phyloP scores from a whole-genome alignment of 2,329 filamentous ascomycete species.

The Colletotrichum eremochloae region DNA sequence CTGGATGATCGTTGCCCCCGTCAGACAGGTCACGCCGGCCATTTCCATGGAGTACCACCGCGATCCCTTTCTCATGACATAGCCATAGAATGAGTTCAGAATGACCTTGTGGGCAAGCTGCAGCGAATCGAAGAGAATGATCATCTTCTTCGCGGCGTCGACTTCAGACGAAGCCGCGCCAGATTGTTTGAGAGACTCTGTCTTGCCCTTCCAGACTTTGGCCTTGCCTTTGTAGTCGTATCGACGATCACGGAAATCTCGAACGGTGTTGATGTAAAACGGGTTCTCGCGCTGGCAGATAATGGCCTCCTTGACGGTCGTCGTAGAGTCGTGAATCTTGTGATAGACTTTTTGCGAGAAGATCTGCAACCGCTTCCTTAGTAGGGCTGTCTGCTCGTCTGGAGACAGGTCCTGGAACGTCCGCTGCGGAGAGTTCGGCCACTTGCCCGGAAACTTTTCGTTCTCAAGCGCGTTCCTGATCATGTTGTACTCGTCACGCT shows the following conservation, averaged over 20 bases:
- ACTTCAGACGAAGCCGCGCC: conserved; percentile 83
- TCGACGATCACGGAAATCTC: conserved; percentile 94
- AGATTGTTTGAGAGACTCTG: conserved; percentile 84
- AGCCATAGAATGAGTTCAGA: conserved; percentile 98
- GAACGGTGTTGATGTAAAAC: conserved; percentile 97
- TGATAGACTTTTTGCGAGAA: conserved; percentile 99
- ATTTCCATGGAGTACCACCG: conserved; percentile 99
- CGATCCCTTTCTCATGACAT: conserved; percentile 99
- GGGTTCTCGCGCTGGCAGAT: conserved; percentile 99
- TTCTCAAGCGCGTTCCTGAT: conserved; percentile 92
- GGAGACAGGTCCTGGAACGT: conserved; percentile 84
- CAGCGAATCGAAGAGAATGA: conserved; percentile 92
- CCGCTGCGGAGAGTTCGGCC: conserved; percentile 76
- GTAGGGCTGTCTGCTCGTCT: conserved; percentile 84
- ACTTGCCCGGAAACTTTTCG: conserved; percentile 88
- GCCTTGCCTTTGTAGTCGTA: conserved; percentile 99
- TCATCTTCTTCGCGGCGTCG: conserved; percentile 99
- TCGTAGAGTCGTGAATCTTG: conserved; percentile 96
- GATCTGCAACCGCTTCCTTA: conserved; percentile 89
- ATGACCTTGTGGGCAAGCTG: conserved; percentile 99
- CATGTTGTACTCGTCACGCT: conserved; percentile 99
- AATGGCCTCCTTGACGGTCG: conserved; percentile 93
- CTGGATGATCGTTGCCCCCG: conserved; percentile 96
- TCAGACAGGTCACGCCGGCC: conserved; percentile 98
- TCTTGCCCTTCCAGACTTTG: conserved; percentile 98